These are phyloP conservation scores for Penicillium bovifimosum DNA, from an alignment of 495 filamentous ascomycete genomes.

Conservation along the genomic window DNA sequence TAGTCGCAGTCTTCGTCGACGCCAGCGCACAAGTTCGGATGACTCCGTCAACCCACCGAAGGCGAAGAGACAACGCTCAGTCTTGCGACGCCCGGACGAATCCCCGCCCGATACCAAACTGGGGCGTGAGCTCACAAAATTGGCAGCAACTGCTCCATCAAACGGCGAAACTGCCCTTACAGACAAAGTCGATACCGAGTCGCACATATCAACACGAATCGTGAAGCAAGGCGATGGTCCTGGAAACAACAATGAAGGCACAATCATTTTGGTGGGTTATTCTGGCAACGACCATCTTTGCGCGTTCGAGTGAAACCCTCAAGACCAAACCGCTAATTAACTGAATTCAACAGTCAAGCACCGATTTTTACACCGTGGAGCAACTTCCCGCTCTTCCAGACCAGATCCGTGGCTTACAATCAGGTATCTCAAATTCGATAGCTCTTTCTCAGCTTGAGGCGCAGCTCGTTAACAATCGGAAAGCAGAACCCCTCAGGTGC, in stretches of 20 bases:
- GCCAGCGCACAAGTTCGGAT: conserved; percentile 59
- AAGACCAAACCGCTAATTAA: conserved; percentile 15
- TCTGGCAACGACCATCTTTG: background rate
- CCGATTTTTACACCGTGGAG: conserved; percentile 78
- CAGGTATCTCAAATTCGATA: conserved; percentile 39
- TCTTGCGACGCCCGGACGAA: conserved; percentile 50
- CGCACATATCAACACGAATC: conserved; percentile 55
- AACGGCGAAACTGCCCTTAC: conserved; percentile 10
- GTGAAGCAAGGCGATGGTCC: conserved; percentile 48
- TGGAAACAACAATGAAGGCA: conserved; percentile 49
- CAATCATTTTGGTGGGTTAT: conserved; percentile 55
- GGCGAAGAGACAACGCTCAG: conserved; percentile 66
- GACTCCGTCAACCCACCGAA: conserved; percentile 61
- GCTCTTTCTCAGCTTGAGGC: conserved; percentile 9
- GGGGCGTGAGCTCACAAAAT: conserved; percentile 17
- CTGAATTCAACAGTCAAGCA: conserved; percentile 59
- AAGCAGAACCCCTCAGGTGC: conserved; percentile 40
- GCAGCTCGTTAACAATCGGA: conserved; percentile 14
- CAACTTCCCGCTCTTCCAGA: conserved; percentile 78
- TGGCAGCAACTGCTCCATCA: conserved; percentile 1
- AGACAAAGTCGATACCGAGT: conserved; percentile 25
- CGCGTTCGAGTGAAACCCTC: background rate
- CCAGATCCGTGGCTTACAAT: conserved; percentile 54
- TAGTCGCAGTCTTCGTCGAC: conserved; percentile 58
- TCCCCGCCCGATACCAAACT: conserved; percentile 22